Evolutionary conservation across 2,329 filamentous ascomycete species (phyloP), one percentile per base, ranked within the genome.

Genomic region (Fusarium robinianum): DNA sequence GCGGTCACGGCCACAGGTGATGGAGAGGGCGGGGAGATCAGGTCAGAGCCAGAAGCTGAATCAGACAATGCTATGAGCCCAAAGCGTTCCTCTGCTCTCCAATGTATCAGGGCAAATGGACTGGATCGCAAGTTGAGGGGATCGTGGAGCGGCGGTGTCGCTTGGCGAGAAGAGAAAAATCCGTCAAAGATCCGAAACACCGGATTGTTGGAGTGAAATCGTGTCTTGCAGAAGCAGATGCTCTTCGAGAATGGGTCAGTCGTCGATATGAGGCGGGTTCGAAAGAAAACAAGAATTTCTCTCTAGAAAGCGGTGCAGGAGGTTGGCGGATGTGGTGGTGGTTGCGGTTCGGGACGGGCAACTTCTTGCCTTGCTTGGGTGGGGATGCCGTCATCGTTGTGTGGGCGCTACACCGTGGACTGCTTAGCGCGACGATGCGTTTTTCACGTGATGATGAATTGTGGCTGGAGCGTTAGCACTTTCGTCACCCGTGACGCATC

Each of bases 301-400:
- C 40, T 17, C 22, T 22, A 32, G 18, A 18, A 35, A 27, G 23
- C 18, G 32, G 18, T 24, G 51, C 32, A 15, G 41, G 41, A 37
- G 37, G 49, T 56, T 57, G 52, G 52, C 53, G 49, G 35, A 42
- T 37, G 52, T 37, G 49, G 41, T 53, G 46, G 32, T 38, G 41
- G 50, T 46, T 49, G 39, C 38, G 31, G 42, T 31, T 41, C 36
- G 33, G 53, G 46, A 57, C 42, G 46, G 51, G 44, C 50, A 55
- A 53, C 49, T 53, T 52, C 50, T 51, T 55, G 39, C 46, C 53
- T 55, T 58, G 48, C 46, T 55, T 51, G 42, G 23, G 58, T 57
- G 51, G 57, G 51, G 51, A 55, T 57, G 52, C 54, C 61, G 59
- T 61, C 59, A 61, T 62, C 57, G 47, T 53, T 55, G 26, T 46